Evolutionary conservation across 768 basidiomycete genomes (phyloP).

Genomic region (Leccinum broughii): DNA sequence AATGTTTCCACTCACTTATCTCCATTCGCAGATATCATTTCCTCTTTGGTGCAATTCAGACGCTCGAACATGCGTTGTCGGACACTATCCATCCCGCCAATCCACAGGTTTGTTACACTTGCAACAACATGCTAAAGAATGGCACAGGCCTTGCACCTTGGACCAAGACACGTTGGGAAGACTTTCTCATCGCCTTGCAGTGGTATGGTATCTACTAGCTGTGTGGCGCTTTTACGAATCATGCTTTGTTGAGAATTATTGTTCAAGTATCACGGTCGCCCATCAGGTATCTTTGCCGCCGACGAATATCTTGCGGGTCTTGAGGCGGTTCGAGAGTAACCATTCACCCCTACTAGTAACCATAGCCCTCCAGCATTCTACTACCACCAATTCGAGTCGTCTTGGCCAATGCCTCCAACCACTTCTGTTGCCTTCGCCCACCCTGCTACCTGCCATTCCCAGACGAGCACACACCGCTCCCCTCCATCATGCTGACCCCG

Average conservation of each 20-base stretch:
- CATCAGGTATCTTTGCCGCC: slow-evolving; percentile 55
- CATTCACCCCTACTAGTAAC: slow-evolving; percentile 1
- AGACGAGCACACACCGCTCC: not conserved
- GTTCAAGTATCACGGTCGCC: slow-evolving; percentile 59
- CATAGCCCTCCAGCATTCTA: not conserved
- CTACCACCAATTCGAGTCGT: not conserved
- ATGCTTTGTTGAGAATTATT: slow-evolving; percentile 49
- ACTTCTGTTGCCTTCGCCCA: not conserved
- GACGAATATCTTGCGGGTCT: slow-evolving; percentile 60
- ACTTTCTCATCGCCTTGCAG: slow-evolving; percentile 55
- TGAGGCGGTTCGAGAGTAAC: slow-evolving; percentile 53
- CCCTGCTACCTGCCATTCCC: not conserved
- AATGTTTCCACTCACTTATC: not conserved
- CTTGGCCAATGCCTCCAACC: not conserved
- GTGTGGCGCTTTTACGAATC: not conserved
- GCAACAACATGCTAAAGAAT: slow-evolving; percentile 53
- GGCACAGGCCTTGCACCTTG: slow-evolving; percentile 55
- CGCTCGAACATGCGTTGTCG: slow-evolving; percentile 5
- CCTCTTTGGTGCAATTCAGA: slow-evolving; percentile 7
- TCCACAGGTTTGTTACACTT: slow-evolving; percentile 49
- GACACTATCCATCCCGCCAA: slow-evolving; percentile 2
- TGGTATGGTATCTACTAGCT: slow-evolving; percentile 40
- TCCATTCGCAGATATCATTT: slow-evolving; percentile 2
- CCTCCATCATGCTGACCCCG: no score
- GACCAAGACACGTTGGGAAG: slow-evolving; percentile 57